Evolutionary conservation across 2,329 filamentous ascomycete species (phyloP), one percentile per base, ranked within the genome.

Genomic region (Alternaria arborescens): DNA sequence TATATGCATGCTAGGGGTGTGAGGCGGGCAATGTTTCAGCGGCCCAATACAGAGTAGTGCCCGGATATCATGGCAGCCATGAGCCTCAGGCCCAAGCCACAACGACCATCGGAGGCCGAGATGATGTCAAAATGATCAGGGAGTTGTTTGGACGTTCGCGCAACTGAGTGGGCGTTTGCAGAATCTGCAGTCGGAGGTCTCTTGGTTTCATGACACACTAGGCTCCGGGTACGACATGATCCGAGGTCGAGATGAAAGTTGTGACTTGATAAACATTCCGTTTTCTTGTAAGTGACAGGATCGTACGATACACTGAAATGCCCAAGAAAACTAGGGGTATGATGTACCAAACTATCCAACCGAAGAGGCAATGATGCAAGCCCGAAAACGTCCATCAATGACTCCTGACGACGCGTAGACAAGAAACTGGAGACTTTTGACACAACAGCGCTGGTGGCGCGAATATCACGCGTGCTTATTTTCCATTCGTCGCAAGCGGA

Each of bases 1-100:
- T 53, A 32, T 53, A 54, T 65, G 62, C 43, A 48, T 58, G 57
- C 59, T 61, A 54, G 52, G 58, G 59, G 47, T 62, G 20, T 68
- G 68, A 70, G 55, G 66, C 69, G 58, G 44, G 47, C 32, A 26
- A 32, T 40, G 69, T 70, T 67, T 70, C 69, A 67, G 36, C 60
- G 18, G 18, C 42, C 64, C 57, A 32, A 55, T 57, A 57, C 20
- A 34, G 62, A 59, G 32, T 55, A 50, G 24, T 46, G 30, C 36
- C 53, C 53, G 42, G 20, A 24, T 34, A 28, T 43, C 6, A 34
- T 54, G 16, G 38, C 38, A 55, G 61, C 61, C 55, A 62, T 32
- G 51, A 52, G 43, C 57, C 40, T 40, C 48, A 66, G 57, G 54
- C 48, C 20, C 57, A 58, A 52, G 46, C 55, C 50, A 58, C 42